phyloP scores from a whole-genome alignment of 768 basidiomycete species.

The Calvatia gigantea region DNA sequence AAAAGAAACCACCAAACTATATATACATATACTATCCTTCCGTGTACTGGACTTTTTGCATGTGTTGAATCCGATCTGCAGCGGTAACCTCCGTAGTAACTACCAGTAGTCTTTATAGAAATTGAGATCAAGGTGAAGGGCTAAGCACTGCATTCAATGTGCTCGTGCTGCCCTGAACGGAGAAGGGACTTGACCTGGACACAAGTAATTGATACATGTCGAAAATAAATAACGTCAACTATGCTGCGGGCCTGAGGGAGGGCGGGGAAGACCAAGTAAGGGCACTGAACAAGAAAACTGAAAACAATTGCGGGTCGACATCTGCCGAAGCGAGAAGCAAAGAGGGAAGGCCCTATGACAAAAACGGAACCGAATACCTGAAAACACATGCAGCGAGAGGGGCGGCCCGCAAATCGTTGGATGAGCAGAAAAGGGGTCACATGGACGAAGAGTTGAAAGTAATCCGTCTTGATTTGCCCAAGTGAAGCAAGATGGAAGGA shows the following conservation, averaged over 20 bases:
- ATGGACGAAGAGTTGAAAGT: no score
- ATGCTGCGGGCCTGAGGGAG: background rate
- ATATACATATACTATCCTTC: no score
- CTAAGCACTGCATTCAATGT: no score
- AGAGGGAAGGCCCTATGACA: background rate
- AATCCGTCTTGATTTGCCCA: no score
- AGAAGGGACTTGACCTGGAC: no score
- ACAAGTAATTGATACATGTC: background rate
- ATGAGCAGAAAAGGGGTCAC: background rate
- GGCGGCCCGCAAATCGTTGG: background rate
- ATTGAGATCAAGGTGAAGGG: no score
- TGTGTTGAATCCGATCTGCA: no score
- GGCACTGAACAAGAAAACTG: background rate
- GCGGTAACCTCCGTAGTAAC: no score
- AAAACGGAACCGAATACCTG: background rate
- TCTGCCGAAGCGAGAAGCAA: background rate
- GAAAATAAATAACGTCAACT: background rate
- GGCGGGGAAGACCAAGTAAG: background rate
- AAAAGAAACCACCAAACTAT: no score
- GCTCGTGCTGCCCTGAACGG: no score
- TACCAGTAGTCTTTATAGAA: no score
- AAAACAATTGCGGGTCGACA: background rate
- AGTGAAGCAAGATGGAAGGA: background rate
- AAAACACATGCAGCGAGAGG: background rate
- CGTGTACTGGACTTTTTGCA: no score